Evolutionary conservation across 1,284 basidiomycete genomes (phyloP).

Genomic region (Dichomitus squalens): DNA sequence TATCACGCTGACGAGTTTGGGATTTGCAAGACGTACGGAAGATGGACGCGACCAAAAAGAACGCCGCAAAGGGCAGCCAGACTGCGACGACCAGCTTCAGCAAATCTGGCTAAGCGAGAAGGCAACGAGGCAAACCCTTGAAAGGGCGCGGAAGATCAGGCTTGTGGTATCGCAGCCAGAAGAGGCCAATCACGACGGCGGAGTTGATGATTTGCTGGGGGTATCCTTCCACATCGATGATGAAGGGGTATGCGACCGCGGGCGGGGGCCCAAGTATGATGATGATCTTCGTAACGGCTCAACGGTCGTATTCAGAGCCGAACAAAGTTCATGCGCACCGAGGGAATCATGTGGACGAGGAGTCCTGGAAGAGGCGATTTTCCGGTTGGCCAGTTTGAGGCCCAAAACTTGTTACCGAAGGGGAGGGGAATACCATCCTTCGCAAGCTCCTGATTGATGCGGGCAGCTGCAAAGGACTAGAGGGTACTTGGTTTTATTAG

Average conservation of each 20-base stretch:
- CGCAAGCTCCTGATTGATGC: constrained; percentile 37
- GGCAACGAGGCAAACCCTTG: constrained; percentile 40
- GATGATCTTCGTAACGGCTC: constrained; percentile 42
- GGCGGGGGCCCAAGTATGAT: constrained; percentile 59
- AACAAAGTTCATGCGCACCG: constrained; percentile 47
- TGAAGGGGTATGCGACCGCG: constrained; percentile 69
- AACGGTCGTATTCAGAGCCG: not conserved
- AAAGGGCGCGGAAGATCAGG: constrained; percentile 53
- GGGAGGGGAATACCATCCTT: constrained; percentile 55
- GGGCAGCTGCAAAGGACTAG: constrained; percentile 31
- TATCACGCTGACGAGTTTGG: not conserved
- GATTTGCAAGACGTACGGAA: constrained; percentile 53
- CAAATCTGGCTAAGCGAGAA: not conserved
- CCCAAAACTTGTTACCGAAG: constrained; percentile 65
- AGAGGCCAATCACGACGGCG: constrained; percentile 58
- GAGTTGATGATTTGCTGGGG: constrained; percentile 59
- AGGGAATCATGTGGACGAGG: constrained; percentile 57
- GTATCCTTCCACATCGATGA: constrained; percentile 62
- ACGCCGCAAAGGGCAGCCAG: constrained; percentile 57
- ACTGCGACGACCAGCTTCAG: constrained; percentile 34
- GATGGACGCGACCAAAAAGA: constrained; percentile 53
- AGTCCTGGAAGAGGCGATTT: constrained; percentile 63
- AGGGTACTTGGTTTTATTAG: not conserved
- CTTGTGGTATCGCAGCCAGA: constrained; percentile 56
- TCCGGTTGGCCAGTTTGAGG: constrained; percentile 66